Evolutionary conservation across 495 filamentous ascomycete genomes (phyloP).

Genomic region (Neurospora sp.): DNA sequence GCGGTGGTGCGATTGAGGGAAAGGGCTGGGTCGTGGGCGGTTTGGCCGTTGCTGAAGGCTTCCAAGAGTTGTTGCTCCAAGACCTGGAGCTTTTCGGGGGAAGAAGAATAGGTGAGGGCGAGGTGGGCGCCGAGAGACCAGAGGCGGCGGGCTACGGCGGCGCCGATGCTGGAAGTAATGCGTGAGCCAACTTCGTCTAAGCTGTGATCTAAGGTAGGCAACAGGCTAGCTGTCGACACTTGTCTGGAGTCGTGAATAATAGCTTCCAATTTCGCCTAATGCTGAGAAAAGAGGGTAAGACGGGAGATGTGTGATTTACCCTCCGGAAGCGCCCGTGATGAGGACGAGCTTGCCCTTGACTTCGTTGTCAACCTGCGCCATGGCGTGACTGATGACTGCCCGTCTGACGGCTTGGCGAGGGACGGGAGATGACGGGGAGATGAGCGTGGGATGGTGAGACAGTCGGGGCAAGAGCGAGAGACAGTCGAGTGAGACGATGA

Average conservation of each 20-base stretch:
- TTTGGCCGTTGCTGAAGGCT: conserved; percentile 7
- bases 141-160: conserved; percentile 48
- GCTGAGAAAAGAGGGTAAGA: neutral
- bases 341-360: conserved; percentile 50
- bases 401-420: neutral
- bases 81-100: conserved; percentile 33
- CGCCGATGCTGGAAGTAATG: conserved; percentile 41
- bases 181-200: neutral
- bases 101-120: conserved; percentile 52
- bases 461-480: neutral
- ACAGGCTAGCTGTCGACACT: neutral
- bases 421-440: neutral
- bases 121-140: conserved; percentile 43
- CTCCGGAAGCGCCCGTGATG: conserved; percentile 56
- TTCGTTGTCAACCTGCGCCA: conserved; percentile 35
- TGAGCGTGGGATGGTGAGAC: neutral
- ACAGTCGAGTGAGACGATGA: neutral
- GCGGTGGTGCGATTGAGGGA: neutral
- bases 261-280: neutral
- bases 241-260: neutral
- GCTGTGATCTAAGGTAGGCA: neutral
- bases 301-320: conserved; percentile 31
- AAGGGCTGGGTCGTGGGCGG: conserved; percentile 11
- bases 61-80: conserved; percentile 29
- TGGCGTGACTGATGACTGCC: neutral